Evolutionary conservation across 176 grass and related monocot genomes (phyloP).

Genomic region (Pharus latifolius): DNA sequence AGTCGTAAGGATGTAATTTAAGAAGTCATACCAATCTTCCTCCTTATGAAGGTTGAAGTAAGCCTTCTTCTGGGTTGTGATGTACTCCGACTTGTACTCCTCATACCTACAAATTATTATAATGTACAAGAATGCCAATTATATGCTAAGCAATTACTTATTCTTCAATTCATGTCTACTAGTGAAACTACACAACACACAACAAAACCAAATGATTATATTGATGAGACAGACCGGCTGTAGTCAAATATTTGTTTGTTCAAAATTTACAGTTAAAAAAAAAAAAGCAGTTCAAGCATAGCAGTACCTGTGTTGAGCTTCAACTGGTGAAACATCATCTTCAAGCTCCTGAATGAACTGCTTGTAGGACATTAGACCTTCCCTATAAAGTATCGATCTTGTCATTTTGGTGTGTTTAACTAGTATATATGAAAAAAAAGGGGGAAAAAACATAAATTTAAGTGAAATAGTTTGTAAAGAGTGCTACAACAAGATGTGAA

Average conservation of each 20-base stretch:
- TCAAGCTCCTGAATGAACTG: constrained; percentile 98
- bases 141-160: background rate
- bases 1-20: background rate
- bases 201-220: background rate
- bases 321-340: constrained; percentile 87
- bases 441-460: too few relatives aligned
- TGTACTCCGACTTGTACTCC: constrained; percentile 93
- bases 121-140: constrained; percentile 2
- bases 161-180: background rate
- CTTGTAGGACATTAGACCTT: constrained; percentile 97
- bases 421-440: background rate
- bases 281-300: background rate
- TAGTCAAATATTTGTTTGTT: constrained; percentile 5
- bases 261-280: constrained; percentile 1
- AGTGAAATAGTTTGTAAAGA: too few relatives aligned
- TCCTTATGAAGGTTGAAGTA: constrained; percentile 96
- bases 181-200: background rate
- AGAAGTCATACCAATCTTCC: constrained; percentile 60
- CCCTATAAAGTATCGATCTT: constrained; percentile 35
- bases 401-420: background rate
- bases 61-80: constrained; percentile 90
- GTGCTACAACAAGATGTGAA: too few relatives aligned
- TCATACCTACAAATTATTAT: constrained; percentile 63
- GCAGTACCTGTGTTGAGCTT: constrained; percentile 75
- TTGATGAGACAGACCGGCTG: background rate